Percentiles rank a stretch among this genome's conserved stretches.
phyloP scores from a whole-genome alignment of 306 rosid genomes.

The Inga leiocalycina region DNA sequence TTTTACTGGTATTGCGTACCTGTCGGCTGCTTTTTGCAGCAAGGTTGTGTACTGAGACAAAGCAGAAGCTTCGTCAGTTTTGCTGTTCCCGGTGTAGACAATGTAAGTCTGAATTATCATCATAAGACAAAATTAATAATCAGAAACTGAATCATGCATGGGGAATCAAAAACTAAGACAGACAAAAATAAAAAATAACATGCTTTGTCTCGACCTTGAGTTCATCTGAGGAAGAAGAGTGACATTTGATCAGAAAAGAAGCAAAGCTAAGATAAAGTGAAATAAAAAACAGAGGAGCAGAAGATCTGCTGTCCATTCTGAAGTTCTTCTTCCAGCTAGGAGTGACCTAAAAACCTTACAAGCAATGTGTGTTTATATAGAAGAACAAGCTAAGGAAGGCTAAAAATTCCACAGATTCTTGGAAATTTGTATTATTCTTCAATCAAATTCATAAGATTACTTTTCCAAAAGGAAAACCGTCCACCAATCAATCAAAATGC shows the following conservation, averaged over 20 bases:
- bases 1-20: slow-evolving; percentile 32
- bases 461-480: neutral
- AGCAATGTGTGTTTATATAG: slow-evolving; percentile 13
- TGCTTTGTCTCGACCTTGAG: slow-evolving; percentile 18
- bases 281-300: slow-evolving; percentile 3
- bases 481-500: slow-evolving; percentile 26
- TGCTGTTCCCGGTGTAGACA: neutral
- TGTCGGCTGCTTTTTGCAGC: slow-evolving; percentile 35
- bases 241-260: slow-evolving; percentile 15
- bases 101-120: slow-evolving; percentile 5
- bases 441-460: neutral
- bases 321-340: neutral
- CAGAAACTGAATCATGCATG: neutral
- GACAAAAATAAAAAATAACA: neutral
- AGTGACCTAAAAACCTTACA: neutral
- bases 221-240: slow-evolving; percentile 28
- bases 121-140: neutral
- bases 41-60: neutral
- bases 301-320: slow-evolving; percentile 22
- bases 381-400: neutral
- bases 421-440: neutral
- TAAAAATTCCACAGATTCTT: neutral
- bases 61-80: neutral
- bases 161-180: slow-evolving; percentile 6
- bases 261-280: slow-evolving; percentile 17